Evolutionary conservation across 306 rosid genomes (phyloP).

Genomic region (Astragalus glycyphyllos): DNA sequence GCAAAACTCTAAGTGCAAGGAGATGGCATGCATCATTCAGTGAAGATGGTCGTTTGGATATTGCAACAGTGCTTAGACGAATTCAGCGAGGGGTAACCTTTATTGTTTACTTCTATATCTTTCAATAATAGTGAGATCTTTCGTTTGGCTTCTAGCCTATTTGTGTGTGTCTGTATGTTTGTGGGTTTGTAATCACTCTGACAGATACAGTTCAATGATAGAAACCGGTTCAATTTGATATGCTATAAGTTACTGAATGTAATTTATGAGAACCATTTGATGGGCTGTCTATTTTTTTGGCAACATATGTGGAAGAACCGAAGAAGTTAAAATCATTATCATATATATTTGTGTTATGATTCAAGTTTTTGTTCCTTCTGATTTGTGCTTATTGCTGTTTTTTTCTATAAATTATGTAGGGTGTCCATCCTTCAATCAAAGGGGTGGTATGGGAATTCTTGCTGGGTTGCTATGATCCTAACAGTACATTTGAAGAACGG

Average conservation of each 20-base stretch:
- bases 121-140: conserved; percentile 22
- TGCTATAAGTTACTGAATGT: too few species aligned
- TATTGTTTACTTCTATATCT: conserved; percentile 26
- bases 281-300: conserved; percentile 27
- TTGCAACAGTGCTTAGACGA: conserved; percentile 82
- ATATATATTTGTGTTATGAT: background rate
- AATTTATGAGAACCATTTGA: conserved; percentile 24
- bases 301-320: background rate
- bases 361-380: conserved; percentile 34
- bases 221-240: too few species aligned
- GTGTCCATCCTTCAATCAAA: conserved; percentile 94
- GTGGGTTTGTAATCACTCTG: conserved; percentile 20
- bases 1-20: conserved; percentile 89
- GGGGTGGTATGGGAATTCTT: conserved; percentile 96
- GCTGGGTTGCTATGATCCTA: conserved; percentile 91
- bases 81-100: conserved; percentile 88
- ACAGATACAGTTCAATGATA: background rate
- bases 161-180: background rate
- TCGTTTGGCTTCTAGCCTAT: conserved; percentile 2
- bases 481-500: conserved; percentile 82
- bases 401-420: conserved; percentile 57
- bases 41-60: conserved; percentile 84
- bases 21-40: conserved; percentile 89
- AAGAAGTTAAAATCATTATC: conserved; percentile 12
- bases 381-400: conserved; percentile 16